Evolutionary conservation across 495 filamentous ascomycete species (phyloP).

Genomic region (Penicillium alfredii): DNA sequence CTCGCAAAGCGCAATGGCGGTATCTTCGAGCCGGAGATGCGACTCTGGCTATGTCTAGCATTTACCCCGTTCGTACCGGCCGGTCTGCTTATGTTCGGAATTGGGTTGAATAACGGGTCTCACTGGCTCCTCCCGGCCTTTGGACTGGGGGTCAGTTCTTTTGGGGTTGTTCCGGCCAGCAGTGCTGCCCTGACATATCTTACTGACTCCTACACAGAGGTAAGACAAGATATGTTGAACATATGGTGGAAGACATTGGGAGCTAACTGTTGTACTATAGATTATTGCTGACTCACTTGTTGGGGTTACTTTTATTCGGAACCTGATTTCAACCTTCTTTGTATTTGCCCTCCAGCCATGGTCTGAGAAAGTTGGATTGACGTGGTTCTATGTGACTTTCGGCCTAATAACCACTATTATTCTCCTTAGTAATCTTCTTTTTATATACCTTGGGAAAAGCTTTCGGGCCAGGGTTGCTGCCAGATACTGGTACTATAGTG

Average conservation of each 20-base stretch:
- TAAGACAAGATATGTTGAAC: slow-evolving; percentile 8
- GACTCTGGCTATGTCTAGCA: slow-evolving; percentile 22
- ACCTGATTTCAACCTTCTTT: slow-evolving; percentile 24
- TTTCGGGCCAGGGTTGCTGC: slow-evolving; percentile 7
- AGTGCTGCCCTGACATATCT: slow-evolving; percentile 30
- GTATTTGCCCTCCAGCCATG: slow-evolving; percentile 31
- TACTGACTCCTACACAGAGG: slow-evolving; percentile 31
- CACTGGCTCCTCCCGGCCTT: slow-evolving; percentile 28
- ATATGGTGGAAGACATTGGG: neutral
- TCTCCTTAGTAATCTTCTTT: slow-evolving; percentile 16
- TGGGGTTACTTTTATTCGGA: slow-evolving; percentile 27
- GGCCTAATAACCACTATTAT: slow-evolving; percentile 12
- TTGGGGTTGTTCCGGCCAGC: slow-evolving; percentile 23
- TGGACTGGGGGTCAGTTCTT: slow-evolving; percentile 18
- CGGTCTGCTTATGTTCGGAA: slow-evolving; percentile 30
- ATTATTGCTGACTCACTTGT: slow-evolving; percentile 33
- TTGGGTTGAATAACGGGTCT: slow-evolving; percentile 22
- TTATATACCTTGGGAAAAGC: slow-evolving; percentile 18
- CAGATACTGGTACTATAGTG: slow-evolving; percentile 13
- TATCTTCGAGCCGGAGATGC: slow-evolving; percentile 34
- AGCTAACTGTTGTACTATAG: slow-evolving; percentile 8
- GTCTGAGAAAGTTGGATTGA: slow-evolving; percentile 18
- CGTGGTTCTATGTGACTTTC: slow-evolving; percentile 20
- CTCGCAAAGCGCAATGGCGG: slow-evolving; percentile 28
- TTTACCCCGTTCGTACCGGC: slow-evolving; percentile 22